phyloP scores from a whole-genome alignment of 1,139 yeast genomes.

The Kurtzmaniella quercitrusa region DNA sequence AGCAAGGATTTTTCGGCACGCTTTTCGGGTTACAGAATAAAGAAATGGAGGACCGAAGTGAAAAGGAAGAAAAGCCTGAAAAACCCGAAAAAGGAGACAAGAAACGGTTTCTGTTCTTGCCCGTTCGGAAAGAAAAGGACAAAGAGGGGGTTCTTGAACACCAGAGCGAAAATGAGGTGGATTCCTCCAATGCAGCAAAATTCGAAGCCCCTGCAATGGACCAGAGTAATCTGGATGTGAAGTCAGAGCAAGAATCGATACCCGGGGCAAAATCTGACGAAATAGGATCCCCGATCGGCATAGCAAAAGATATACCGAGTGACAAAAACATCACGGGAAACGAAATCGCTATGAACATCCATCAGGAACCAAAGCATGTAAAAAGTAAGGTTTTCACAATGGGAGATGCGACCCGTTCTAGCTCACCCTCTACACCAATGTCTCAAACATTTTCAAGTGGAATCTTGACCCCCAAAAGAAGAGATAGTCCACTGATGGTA shows the following conservation, averaged over 20 bases:
- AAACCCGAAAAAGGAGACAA: not conserved
- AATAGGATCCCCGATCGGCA: too few relatives aligned
- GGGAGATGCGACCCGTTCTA: not conserved
- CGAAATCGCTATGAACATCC: too few relatives aligned
- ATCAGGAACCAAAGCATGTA: too few relatives aligned
- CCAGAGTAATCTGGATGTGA: too few relatives aligned
- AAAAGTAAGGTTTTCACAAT: not conserved
- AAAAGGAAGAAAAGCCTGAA: not conserved
- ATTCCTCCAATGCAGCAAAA: too few relatives aligned
- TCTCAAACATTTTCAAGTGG: not conserved
- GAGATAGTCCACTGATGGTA: not conserved
- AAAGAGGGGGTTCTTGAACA: not conserved
- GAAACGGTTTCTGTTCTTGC: conserved; percentile 1
- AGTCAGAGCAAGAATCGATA: too few relatives aligned
- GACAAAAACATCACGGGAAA: too few relatives aligned
- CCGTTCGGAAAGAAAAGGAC: not conserved
- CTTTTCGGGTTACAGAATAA: conserved; percentile 21
- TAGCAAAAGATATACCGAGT: too few relatives aligned
- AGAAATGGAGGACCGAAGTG: conserved; percentile 2
- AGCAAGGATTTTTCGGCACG: conserved; percentile 24
- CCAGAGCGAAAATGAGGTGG: not conserved
- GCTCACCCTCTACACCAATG: not conserved
- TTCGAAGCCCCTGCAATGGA: too few relatives aligned
- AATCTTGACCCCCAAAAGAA: conserved; percentile 1
- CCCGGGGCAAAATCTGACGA: too few relatives aligned